phyloP scores from a whole-genome alignment of 352 stramenopile species.

The Globisporangium emineosum region DNA sequence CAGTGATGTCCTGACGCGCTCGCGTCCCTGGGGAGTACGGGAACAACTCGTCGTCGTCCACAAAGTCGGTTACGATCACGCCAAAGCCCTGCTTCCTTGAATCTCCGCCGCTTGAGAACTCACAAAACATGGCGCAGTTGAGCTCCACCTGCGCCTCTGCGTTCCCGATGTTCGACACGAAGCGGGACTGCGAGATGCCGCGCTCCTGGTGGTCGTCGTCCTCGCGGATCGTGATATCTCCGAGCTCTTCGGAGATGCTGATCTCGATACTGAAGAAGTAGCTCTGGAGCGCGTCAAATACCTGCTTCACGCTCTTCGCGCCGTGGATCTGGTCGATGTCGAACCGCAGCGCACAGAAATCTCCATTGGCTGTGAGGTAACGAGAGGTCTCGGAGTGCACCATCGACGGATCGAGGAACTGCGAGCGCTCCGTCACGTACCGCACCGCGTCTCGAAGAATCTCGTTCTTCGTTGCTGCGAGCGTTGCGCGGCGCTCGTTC shows the following conservation, averaged over 20 bases:
- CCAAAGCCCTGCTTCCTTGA: too few species aligned
- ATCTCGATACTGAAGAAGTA: conserved; percentile 58
- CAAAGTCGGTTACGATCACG: conserved; percentile 21
- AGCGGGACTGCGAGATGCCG: conserved; percentile 41
- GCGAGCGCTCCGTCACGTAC: background rate
- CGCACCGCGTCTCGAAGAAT: background rate
- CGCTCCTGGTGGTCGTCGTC: conserved; percentile 45
- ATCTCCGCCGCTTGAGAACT: too few species aligned
- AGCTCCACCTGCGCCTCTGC: conserved; percentile 34
- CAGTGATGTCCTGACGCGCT: conserved; percentile 25
- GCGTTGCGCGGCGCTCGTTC: background rate
- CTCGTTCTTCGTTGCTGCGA: background rate
- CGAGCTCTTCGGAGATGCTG: conserved; percentile 47
- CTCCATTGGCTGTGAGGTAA: conserved; percentile 37
- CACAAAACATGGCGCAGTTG: conserved; percentile 36
- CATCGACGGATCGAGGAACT: background rate
- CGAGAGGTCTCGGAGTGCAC: conserved; percentile 12
- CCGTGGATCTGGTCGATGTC: conserved; percentile 44
- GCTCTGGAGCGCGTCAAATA: conserved; percentile 51
- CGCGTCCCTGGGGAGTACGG: conserved; percentile 13
- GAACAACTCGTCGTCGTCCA: conserved; percentile 23
- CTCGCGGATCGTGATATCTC: conserved; percentile 53
- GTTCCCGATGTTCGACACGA: conserved; percentile 35
- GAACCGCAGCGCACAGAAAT: conserved; percentile 43
- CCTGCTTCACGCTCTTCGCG: conserved; percentile 26